These are phyloP conservation scores for Talaromyces sp. DNA, from an alignment of 2,329 filamentous ascomycete species.

Conservation along the genomic window DNA sequence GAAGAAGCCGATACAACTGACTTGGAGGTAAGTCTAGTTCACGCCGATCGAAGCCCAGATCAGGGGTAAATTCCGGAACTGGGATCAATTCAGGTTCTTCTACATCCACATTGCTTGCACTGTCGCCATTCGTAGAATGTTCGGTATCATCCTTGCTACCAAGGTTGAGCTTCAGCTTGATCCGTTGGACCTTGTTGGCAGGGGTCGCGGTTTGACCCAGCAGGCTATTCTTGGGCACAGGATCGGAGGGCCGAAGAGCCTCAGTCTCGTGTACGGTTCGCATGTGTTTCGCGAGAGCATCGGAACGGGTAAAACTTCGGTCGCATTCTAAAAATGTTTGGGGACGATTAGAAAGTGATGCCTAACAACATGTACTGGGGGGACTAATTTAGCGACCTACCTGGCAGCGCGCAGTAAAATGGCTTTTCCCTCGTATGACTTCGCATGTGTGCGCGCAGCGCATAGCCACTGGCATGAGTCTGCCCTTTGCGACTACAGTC, in stretches of 20 bases:
- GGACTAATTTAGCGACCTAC: slow-evolving; percentile 45
- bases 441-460: slow-evolving; percentile 92
- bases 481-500: slow-evolving; percentile 85
- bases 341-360: not conserved
- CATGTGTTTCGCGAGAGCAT: slow-evolving; percentile 97
- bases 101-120: slow-evolving; percentile 23
- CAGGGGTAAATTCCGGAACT: slow-evolving; percentile 35
- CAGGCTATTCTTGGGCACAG: slow-evolving; percentile 32
- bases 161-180: slow-evolving; percentile 40
- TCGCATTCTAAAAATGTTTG: slow-evolving; percentile 70
- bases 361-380: not conserved
- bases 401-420: slow-evolving; percentile 91
- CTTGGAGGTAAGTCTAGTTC: slow-evolving; percentile 39
- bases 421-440: slow-evolving; percentile 98
- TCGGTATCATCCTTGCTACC: slow-evolving; percentile 26
- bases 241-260: slow-evolving; percentile 66
- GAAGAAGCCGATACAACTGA: slow-evolving; percentile 42
- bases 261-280: slow-evolving; percentile 97
- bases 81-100: slow-evolving; percentile 31
- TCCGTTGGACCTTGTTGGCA: slow-evolving; percentile 30
- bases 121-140: slow-evolving; percentile 17
- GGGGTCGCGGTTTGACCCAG: slow-evolving; percentile 27
- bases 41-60: slow-evolving; percentile 40
- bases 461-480: slow-evolving; percentile 91
- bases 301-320: slow-evolving; percentile 89